Percentiles rank a stretch among this genome's conserved stretches.
Conservation (phyloP, 176 grass and related monocot species). For the Eleusine coracana region DNA sequence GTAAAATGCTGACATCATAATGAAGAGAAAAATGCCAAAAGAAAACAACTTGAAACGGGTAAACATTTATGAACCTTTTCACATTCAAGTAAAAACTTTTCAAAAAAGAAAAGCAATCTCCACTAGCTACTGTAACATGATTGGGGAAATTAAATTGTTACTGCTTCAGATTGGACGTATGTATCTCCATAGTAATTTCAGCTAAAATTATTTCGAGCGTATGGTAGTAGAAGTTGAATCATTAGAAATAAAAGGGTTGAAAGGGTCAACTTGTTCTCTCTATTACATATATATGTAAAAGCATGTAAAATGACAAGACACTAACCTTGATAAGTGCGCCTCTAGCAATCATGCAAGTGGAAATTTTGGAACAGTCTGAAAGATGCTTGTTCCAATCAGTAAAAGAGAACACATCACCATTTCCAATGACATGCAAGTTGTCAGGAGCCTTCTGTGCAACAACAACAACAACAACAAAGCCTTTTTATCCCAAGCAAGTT, state of each 20-base stretch:
- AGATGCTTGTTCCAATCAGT: conserved; percentile 74
- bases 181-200: conserved; percentile 6
- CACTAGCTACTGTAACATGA: background rate
- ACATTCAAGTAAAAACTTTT: background rate
- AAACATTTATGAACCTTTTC: background rate
- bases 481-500: no score
- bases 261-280: background rate
- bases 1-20: background rate
- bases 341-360: conserved; percentile 84
- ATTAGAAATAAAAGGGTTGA: conserved; percentile 8
- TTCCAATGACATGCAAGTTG: conserved; percentile 80
- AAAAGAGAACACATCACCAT: conserved; percentile 93
- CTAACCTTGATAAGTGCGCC: conserved; percentile 90
- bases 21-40: background rate
- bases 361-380: conserved; percentile 61
- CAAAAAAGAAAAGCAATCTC: background rate
- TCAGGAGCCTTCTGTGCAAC: conserved; percentile 75
- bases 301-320: background rate
- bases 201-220: background rate
- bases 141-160: background rate
- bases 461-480: no score
- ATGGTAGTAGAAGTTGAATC: background rate
- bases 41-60: background rate
- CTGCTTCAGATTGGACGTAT: background rate
- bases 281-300: background rate